A percentile compares a stretch with the other conserved stretches of the same genome.
Conservation (phyloP, 352 stramenopile species). For the Pythium myriotylum region DNA sequence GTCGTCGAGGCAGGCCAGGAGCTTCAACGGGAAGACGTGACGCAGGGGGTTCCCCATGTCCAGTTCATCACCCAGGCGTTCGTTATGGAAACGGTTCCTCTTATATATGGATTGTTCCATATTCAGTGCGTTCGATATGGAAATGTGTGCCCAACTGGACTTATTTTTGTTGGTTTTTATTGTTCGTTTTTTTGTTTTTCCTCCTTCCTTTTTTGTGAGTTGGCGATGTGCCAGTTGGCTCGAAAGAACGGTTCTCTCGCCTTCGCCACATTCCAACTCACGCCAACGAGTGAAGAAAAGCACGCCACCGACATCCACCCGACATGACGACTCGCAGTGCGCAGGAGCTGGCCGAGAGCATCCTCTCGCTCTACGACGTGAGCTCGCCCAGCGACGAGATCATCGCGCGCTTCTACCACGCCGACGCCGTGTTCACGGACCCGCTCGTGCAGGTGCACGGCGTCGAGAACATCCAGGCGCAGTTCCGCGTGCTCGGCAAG, state of each 20-base stretch:
- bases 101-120: no score
- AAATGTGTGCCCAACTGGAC: neutral
- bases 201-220: neutral
- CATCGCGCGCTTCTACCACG: conserved; percentile 77
- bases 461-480: conserved; percentile 82
- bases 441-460: conserved; percentile 73
- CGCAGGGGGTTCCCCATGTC: no score
- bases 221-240: conserved; percentile 6
- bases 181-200: neutral
- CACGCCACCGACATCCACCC: neutral
- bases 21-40: no score
- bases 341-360: conserved; percentile 76
- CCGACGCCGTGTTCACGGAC: conserved; percentile 81
- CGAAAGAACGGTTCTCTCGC: conserved; percentile 9
- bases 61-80: no score
- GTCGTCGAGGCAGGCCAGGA: neutral
- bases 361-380: conserved; percentile 86
- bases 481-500: conserved; percentile 79
- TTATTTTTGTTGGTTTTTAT: neutral
- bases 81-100: no score
- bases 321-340: conserved; percentile 63
- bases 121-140: conserved; percentile 11
- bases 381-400: conserved; percentile 62
- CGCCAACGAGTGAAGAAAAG: no score
- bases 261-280: neutral